Evolutionary conservation across 2,329 filamentous ascomycete genomes (phyloP).

Genomic region (Phoma sp.): DNA sequence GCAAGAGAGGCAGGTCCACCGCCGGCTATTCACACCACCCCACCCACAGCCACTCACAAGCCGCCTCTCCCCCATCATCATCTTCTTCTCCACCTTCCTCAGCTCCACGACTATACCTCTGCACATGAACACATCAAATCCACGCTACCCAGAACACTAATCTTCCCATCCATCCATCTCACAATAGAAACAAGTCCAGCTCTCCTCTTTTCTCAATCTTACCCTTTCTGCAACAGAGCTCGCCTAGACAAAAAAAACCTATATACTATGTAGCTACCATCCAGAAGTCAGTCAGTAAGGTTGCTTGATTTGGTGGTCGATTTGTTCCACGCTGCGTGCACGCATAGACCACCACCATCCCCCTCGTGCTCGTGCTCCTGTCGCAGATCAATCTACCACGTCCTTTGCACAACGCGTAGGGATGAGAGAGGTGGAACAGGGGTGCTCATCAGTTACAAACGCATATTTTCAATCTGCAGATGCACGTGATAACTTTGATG

Average conservation of each 20-base stretch:
- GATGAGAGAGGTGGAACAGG: neutral
- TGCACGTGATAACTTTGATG: too few relatives aligned
- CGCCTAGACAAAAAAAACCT: too few relatives aligned
- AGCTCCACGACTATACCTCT: neutral
- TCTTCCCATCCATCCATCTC: too few relatives aligned
- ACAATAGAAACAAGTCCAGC: too few relatives aligned
- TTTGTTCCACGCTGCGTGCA: neutral
- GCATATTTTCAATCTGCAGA: too few relatives aligned
- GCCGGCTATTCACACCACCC: neutral
- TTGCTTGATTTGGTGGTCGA: slow-evolving; percentile 10
- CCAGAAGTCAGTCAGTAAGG: too few relatives aligned
- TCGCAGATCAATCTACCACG: slow-evolving; percentile 15
- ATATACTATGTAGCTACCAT: too few relatives aligned
- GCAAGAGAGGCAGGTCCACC: neutral
- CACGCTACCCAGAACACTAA: neutral
- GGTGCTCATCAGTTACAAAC: neutral
- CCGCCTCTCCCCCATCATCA: neutral
- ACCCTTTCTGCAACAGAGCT: too few relatives aligned
- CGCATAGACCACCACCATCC: slow-evolving; percentile 17
- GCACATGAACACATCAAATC: neutral
- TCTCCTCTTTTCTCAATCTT: too few relatives aligned
- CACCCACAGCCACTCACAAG: neutral
- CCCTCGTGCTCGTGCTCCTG: neutral
- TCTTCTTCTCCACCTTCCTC: slow-evolving; percentile 1
- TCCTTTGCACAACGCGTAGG: slow-evolving; percentile 3